Evolutionary conservation across 306 rosid genomes (phyloP), one percentile per base, ranked within the genome.

Genomic region (Benincasa hispida): DNA sequence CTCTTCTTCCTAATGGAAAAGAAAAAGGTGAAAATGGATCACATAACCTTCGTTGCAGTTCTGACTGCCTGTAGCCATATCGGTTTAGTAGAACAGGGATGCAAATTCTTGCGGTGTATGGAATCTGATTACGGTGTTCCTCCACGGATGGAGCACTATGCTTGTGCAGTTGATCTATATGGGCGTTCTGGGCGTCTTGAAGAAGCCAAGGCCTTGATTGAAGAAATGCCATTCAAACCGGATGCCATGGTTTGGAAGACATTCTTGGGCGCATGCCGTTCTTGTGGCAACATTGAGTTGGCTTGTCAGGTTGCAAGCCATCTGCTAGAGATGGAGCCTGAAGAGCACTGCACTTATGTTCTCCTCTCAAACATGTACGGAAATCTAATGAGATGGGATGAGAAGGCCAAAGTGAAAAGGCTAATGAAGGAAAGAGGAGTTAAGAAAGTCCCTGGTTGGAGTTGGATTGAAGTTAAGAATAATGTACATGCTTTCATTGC

Each of bases 41-140:
- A 91, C 79, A 87, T 91, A 82, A 91, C 98, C 69, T 87, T 93
- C 60, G 97, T 91, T 70, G 97, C 97, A 18, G 82, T 93, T 72
- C 81, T 93, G 30, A 91, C 92, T 41, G 96, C 98, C 2, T 93
- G 96, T 70, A 93, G 97, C 76, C 98, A 91, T 72, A 84, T 79
- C 73, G 97, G 97, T 69, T 82, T 91, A 73, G 86, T 93, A 53
- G 93, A 88, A 81, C 81, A 88, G 84, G 97, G 93, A 27, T 70
- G 81, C 74, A 85, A 81, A 34, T 76, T 91, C 39, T 75, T 89
- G 51, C 75, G 76, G 18, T 80, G 80, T 22, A 88, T 84, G 97
- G 92, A 86, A 74, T 82, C 81, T 67, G 84, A 87, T 51, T 86
- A 82, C 35, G 88, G 90, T 60, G 80, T 93, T 81, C 76, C 85